Evolutionary conservation across 192 early-diverging fungal species (phyloP).

Genomic region (Coemansia biformis): DNA sequence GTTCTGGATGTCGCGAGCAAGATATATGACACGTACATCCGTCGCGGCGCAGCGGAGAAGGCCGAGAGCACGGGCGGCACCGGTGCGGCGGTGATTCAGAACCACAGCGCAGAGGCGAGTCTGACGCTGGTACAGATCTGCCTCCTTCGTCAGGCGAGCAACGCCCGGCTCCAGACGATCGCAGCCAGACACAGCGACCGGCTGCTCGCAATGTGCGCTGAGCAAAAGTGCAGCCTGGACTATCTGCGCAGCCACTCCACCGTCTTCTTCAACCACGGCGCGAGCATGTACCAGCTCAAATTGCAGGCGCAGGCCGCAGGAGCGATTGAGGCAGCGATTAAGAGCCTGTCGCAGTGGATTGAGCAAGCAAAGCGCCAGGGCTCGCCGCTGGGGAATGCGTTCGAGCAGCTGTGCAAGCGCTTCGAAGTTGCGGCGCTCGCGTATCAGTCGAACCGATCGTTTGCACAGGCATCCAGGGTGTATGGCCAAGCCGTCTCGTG

Average conservation of each 20-base stretch:
- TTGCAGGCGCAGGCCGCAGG: slow-evolving; percentile 15
- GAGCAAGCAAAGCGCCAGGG: background rate
- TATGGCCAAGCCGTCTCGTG: slow-evolving; percentile 23
- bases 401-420: slow-evolving; percentile 46
- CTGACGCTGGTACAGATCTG: slow-evolving; percentile 22
- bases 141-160: slow-evolving; percentile 14
- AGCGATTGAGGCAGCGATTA: slow-evolving; percentile 25
- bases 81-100: slow-evolving; percentile 5
- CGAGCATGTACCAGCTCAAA: slow-evolving; percentile 36
- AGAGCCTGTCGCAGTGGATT: slow-evolving; percentile 26
- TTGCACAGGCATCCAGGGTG: slow-evolving; percentile 6
- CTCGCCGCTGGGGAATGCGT: slow-evolving; percentile 3
- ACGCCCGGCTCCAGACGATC: background rate
- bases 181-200: slow-evolving; percentile 9
- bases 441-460: slow-evolving; percentile 18
- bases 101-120: slow-evolving; percentile 26
- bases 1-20: slow-evolving; percentile 15
- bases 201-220: slow-evolving; percentile 15
- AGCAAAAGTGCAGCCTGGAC: slow-evolving; percentile 14
- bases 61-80: slow-evolving; percentile 31
- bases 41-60: slow-evolving; percentile 31
- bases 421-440: slow-evolving; percentile 38
- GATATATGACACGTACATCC: slow-evolving; percentile 31
- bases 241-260: slow-evolving; percentile 43
- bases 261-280: slow-evolving; percentile 40